phyloP scores from a whole-genome alignment of 2,329 filamentous ascomycete species.

The Fusarium liriodendri region DNA sequence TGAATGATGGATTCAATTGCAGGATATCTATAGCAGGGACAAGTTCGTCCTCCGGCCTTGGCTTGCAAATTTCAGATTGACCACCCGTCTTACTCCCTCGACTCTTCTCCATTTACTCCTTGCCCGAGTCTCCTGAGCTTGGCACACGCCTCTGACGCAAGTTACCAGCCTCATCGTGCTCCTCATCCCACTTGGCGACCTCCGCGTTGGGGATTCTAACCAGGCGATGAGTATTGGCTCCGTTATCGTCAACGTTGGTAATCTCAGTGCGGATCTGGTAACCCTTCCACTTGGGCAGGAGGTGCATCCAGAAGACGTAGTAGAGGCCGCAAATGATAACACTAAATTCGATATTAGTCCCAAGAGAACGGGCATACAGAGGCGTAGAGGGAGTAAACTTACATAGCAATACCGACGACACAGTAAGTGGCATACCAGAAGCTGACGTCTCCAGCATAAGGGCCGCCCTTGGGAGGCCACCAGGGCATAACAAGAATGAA shows the following conservation, averaged over 20 bases:
- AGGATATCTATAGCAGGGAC: neutral
- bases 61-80: neutral
- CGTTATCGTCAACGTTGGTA: slow-evolving; percentile 54
- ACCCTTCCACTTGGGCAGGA: slow-evolving; percentile 62
- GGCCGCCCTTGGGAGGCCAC: slow-evolving; percentile 73
- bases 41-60: neutral
- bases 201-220: slow-evolving; percentile 64
- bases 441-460: slow-evolving; percentile 71
- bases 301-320: slow-evolving; percentile 68
- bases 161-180: slow-evolving; percentile 63
- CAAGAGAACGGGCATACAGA: no score
- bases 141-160: neutral
- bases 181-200: slow-evolving; percentile 65
- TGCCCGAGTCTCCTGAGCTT: neutral
- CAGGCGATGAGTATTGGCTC: slow-evolving; percentile 58
- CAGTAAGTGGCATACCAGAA: slow-evolving; percentile 82
- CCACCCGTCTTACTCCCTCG: neutral
- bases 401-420: slow-evolving; percentile 73
- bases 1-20: neutral
- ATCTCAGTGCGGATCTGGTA: slow-evolving; percentile 69
- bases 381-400: no score
- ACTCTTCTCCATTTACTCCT: neutral
- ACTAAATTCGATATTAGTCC: slow-evolving; percentile 46
- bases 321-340: slow-evolving; percentile 66
- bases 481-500: slow-evolving; percentile 79